Conservation (phyloP, 2,329 filamentous ascomycete genomes). For the Aureobasidium subglaciale region DNA sequence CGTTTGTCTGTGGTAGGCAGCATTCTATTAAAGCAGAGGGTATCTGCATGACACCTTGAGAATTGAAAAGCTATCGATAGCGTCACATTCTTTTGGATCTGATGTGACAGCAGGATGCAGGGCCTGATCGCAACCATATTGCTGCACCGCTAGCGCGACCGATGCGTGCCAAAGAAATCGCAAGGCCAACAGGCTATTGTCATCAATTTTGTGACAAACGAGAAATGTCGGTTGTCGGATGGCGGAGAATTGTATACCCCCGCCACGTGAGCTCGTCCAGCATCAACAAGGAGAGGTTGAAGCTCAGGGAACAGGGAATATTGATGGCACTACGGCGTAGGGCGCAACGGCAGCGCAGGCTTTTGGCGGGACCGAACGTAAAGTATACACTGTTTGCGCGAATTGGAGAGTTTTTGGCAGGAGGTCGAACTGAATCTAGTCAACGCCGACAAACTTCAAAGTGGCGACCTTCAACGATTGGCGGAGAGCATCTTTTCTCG, state of each 20-base stretch:
- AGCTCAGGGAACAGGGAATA: neutral
- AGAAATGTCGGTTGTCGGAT: slow-evolving; percentile 9
- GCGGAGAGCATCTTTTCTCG: neutral
- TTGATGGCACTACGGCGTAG: slow-evolving; percentile 1
- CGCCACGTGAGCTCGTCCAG: slow-evolving; percentile 1
- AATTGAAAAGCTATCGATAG: neutral
- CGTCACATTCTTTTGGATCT: slow-evolving; percentile 2
- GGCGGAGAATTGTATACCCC: neutral
- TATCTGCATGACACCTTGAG: neutral
- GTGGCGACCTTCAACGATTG: slow-evolving; percentile 10
- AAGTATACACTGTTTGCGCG: slow-evolving; percentile 6
- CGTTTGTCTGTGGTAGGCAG: neutral
- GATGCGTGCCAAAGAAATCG: neutral
- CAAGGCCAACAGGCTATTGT: neutral
- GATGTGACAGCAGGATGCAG: neutral
- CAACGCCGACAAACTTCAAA: slow-evolving; percentile 1
- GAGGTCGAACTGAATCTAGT: neutral
- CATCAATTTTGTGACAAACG: slow-evolving; percentile 1
- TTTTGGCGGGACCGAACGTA: neutral
- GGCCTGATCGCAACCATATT: neutral
- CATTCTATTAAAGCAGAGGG: slow-evolving; percentile 4
- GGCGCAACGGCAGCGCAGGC: slow-evolving; percentile 2
- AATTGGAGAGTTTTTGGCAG: neutral
- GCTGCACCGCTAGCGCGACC: neutral
- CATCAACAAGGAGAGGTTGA: neutral